Evolutionary conservation across 768 basidiomycete genomes (phyloP).

Genomic region (Lepiota venenata): DNA sequence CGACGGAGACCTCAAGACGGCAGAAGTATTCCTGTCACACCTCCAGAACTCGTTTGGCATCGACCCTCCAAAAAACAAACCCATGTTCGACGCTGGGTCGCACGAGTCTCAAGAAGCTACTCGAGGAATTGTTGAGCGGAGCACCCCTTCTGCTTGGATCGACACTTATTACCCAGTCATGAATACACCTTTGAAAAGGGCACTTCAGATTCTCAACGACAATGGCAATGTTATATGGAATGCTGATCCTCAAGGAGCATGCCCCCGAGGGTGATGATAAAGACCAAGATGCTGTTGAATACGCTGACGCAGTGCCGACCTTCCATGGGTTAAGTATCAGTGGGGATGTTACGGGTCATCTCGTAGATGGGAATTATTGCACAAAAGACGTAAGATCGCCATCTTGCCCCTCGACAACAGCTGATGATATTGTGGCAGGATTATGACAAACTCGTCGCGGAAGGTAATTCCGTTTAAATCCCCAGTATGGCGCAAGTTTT

Average conservation of each 20-base stretch:
- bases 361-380: conserved; percentile 83
- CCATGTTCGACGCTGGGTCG: conserved; percentile 74
- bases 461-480: conserved; percentile 12
- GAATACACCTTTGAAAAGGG: conserved; percentile 72
- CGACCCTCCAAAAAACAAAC: conserved; percentile 32
- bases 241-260: conserved; percentile 68
- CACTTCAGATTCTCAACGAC: conserved; percentile 29
- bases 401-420: not conserved
- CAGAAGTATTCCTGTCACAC: conserved; percentile 60
- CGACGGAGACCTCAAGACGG: conserved; percentile 55
- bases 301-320: conserved; percentile 63
- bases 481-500: not conserved
- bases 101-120: conserved; percentile 65
- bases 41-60: conserved; percentile 68
- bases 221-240: conserved; percentile 9
- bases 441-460: conserved; percentile 47
- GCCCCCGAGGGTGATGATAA: conserved; percentile 38
- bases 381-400: conserved; percentile 44
- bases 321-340: conserved; percentile 84
- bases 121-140: conserved; percentile 42
- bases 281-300: conserved; percentile 72
- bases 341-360: conserved; percentile 67
- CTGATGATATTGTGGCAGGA: conserved; percentile 27
- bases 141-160: conserved; percentile 70
- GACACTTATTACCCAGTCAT: conserved; percentile 87